Evolutionary conservation across 2,329 filamentous ascomycete species (phyloP).

Genomic region (Mycosphaerella sp.): DNA sequence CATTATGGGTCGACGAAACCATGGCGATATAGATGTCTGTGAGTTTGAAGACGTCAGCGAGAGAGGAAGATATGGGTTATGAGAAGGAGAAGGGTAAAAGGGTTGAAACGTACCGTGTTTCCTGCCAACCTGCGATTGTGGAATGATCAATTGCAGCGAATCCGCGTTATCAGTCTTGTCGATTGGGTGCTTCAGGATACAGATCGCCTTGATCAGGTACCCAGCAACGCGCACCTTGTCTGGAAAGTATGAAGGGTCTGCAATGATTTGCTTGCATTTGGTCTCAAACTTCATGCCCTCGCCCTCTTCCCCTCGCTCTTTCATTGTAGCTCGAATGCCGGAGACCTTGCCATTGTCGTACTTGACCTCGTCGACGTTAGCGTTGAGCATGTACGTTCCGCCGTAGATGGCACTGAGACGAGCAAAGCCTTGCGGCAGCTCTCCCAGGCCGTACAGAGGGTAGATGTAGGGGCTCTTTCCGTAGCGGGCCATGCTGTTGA

Average conservation of each 20-base stretch:
- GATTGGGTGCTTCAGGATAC: conserved; percentile 92
- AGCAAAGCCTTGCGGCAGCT: conserved; percentile 95
- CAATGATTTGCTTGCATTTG: conserved; percentile 91
- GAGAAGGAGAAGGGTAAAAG: too few relatives aligned
- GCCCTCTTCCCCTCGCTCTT: conserved; percentile 67
- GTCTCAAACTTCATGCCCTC: conserved; percentile 87
- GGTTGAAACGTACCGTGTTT: conserved; percentile 68
- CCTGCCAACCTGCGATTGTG: conserved; percentile 91
- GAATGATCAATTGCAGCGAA: conserved; percentile 92
- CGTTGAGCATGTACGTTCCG: conserved; percentile 99
- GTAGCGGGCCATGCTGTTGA: conserved; percentile 94
- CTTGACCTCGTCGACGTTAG: conserved; percentile 79
- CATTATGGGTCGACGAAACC: conserved; percentile 92
- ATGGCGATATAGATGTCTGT: conserved; percentile 93
- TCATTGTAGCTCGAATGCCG: conserved; percentile 97
- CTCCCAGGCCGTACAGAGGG: conserved; percentile 92
- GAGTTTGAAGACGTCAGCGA: not conserved
- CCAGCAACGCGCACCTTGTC: conserved; percentile 80
- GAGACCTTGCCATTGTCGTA: conserved; percentile 74
- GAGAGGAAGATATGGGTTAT: not conserved
- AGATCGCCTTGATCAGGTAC: conserved; percentile 92
- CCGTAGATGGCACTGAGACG: conserved; percentile 97
- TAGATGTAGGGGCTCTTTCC: conserved; percentile 99
- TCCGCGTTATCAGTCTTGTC: conserved; percentile 83
- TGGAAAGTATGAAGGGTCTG: conserved; percentile 95